A percentile compares a stretch with the other conserved stretches of the same genome.
Evolutionary conservation across 352 stramenopile species (phyloP).

Genomic region (Sclerospora graminicola): DNA sequence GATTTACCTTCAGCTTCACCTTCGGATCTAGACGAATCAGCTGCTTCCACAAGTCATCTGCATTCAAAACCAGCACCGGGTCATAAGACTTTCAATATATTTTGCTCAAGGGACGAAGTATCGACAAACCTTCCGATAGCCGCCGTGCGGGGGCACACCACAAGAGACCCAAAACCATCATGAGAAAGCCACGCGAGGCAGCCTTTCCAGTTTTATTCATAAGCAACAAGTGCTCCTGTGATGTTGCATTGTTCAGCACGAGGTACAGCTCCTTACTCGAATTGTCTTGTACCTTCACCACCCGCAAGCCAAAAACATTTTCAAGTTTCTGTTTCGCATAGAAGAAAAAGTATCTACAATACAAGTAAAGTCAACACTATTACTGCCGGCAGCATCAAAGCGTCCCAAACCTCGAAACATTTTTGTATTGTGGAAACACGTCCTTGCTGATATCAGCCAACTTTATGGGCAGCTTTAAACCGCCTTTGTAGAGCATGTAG

Average conservation of each 20-base stretch:
- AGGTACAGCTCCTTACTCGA: conserved; percentile 64
- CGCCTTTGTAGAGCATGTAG: conserved; percentile 81
- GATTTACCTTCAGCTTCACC: conserved; percentile 48
- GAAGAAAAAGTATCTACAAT: conserved; percentile 65
- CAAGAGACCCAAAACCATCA: conserved; percentile 74
- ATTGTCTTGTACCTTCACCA: conserved; percentile 60
- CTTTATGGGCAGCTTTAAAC: conserved; percentile 64
- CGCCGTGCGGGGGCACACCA: conserved; percentile 58
- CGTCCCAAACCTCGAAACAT: conserved; percentile 37
- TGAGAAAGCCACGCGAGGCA: conserved; percentile 53
- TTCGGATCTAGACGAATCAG: conserved; percentile 46
- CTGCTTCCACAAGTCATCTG: conserved; percentile 77
- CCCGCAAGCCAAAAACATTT: conserved; percentile 62
- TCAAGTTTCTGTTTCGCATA: conserved; percentile 71
- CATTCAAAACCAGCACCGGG: not conserved
- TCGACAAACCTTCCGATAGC: conserved; percentile 52
- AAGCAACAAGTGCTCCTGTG: conserved; percentile 59
- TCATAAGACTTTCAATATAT: not conserved
- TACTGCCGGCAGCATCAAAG: too few species aligned
- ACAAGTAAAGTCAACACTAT: not conserved
- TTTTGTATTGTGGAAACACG: conserved; percentile 73
- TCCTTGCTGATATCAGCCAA: conserved; percentile 80
- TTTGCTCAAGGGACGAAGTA: not conserved
- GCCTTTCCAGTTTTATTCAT: conserved; percentile 71
- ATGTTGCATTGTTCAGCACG: conserved; percentile 59